Evolutionary conservation across 2,329 filamentous ascomycete genomes (phyloP).

Genomic region (Ophiostoma pallidulum): DNA sequence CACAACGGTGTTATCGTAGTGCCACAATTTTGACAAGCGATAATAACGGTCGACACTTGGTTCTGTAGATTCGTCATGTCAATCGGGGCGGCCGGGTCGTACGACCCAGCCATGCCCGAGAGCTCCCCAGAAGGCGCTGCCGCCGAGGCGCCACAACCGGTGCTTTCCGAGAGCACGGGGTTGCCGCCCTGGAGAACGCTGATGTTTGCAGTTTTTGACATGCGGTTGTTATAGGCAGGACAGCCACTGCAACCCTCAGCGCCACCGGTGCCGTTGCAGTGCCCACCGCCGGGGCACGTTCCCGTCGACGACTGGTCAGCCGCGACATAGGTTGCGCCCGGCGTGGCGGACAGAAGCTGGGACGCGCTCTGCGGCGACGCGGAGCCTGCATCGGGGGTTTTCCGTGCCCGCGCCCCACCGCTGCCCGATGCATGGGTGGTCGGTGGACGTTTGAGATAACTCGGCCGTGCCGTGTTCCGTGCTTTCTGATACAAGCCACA

Average conservation of each 20-base stretch:
- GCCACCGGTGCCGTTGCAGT: slow-evolving; percentile 92
- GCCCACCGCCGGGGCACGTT: slow-evolving; percentile 90
- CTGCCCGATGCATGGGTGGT: slow-evolving; percentile 31
- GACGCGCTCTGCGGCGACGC: slow-evolving; percentile 29
- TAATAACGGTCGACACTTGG: slow-evolving; percentile 55
- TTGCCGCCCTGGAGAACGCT: slow-evolving; percentile 38
- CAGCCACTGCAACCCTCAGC: slow-evolving; percentile 93
- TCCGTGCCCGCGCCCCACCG: slow-evolving; percentile 29
- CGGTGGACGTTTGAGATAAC: slow-evolving; percentile 73
- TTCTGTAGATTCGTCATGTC: slow-evolving; percentile 40
- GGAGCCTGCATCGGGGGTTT: slow-evolving; percentile 29
- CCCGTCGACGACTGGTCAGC: slow-evolving; percentile 67
- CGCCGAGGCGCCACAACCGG: background rate
- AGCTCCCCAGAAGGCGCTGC: background rate
- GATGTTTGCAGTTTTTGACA: slow-evolving; percentile 76
- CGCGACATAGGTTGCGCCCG: slow-evolving; percentile 62
- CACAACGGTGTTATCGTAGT: slow-evolving; percentile 95
- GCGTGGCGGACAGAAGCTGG: slow-evolving; percentile 32
- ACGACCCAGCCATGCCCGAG: background rate
- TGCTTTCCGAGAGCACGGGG: background rate
- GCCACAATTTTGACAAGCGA: slow-evolving; percentile 92
- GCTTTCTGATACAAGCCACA: slow-evolving; percentile 93
- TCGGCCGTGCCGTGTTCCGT: slow-evolving; percentile 81
- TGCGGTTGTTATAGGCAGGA: slow-evolving; percentile 92
- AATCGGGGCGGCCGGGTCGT: slow-evolving; percentile 34